phyloP scores from a whole-genome alignment of 805 yeast species.

The Lipomyces chichibuensis region DNA sequence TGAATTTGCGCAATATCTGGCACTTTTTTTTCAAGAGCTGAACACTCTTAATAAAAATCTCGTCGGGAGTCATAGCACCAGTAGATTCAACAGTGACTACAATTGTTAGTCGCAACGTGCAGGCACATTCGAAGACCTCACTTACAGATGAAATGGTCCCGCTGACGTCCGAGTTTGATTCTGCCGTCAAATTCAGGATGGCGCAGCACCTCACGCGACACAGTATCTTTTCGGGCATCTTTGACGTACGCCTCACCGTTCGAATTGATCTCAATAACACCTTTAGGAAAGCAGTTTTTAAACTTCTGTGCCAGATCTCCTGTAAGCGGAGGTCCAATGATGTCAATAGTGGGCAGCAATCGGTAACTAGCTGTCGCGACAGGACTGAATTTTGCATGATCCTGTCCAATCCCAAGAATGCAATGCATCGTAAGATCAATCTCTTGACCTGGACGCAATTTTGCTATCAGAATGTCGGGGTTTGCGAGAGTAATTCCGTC shows the following conservation, averaged over 20 bases:
- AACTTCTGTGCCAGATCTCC: conserved; percentile 79
- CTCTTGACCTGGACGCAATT: conserved; percentile 96
- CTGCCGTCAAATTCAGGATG: conserved; percentile 88
- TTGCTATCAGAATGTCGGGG: conserved; percentile 87
- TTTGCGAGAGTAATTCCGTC: conserved; percentile 49
- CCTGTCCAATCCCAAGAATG: conserved; percentile 86
- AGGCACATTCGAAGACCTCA: neutral
- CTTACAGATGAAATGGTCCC: conserved; percentile 81
- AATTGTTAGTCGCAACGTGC: neutral
- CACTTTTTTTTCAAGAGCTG: conserved; percentile 78
- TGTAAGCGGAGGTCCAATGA: conserved; percentile 64
- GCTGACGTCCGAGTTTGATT: conserved; percentile 85
- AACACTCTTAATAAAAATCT: conserved; percentile 88
- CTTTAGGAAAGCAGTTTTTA: conserved; percentile 88
- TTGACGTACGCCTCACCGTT: conserved; percentile 72
- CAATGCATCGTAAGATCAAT: conserved; percentile 89
- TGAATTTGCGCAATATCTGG: conserved; percentile 32
- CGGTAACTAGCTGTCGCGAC: conserved; percentile 96
- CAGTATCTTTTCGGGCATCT: conserved; percentile 94
- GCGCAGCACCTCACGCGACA: conserved; percentile 92
- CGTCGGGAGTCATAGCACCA: conserved; percentile 97
- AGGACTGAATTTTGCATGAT: conserved; percentile 97
- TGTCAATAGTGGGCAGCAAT: conserved; percentile 83
- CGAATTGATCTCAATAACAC: conserved; percentile 62
- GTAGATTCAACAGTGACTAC: conserved; percentile 82